Percentiles rank a stretch among this genome's conserved stretches.
phyloP scores from a whole-genome alignment of 441 rosid species.

The Dalechampia spathulata region DNA sequence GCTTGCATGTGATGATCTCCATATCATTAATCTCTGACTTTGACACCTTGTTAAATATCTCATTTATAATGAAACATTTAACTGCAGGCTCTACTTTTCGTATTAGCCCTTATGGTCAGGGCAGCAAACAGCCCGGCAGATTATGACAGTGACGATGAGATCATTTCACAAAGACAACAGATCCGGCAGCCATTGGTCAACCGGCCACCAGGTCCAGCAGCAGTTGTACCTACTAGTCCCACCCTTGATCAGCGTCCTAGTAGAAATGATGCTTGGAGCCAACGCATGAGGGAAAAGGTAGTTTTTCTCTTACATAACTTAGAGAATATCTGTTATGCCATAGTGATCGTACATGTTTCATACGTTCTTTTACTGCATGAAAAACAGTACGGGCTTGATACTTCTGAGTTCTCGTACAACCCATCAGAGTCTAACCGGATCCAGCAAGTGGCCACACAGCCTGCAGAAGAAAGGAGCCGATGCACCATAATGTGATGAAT shows the following conservation, averaged over 20 bases:
- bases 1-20: too few relatives aligned
- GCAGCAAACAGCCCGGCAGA: conserved; percentile 65
- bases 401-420: conserved; percentile 93
- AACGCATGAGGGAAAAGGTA: conserved; percentile 99
- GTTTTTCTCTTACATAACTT: too few relatives aligned
- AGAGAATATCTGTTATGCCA: too few relatives aligned
- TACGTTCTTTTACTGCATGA: too few relatives aligned
- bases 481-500: conserved; percentile 88
- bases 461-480: conserved; percentile 78
- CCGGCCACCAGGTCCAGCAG: conserved; percentile 56
- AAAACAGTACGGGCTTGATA: conserved; percentile 95
- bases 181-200: conserved; percentile 76
- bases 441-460: conserved; percentile 63
- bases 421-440: conserved; percentile 75
- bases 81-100: conserved; percentile 73
- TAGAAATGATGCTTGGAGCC: conserved; percentile 98
- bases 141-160: conserved; percentile 93
- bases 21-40: too few relatives aligned
- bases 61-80: conserved; percentile 5
- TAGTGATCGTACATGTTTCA: too few relatives aligned
- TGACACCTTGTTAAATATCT: too few relatives aligned
- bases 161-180: conserved; percentile 63
- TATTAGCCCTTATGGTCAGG: conserved; percentile 74
- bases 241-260: conserved; percentile 74
- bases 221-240: conserved; percentile 73